phyloP scores from a whole-genome alignment of 345 rosid species.

The Rhizophora apiculata region DNA sequence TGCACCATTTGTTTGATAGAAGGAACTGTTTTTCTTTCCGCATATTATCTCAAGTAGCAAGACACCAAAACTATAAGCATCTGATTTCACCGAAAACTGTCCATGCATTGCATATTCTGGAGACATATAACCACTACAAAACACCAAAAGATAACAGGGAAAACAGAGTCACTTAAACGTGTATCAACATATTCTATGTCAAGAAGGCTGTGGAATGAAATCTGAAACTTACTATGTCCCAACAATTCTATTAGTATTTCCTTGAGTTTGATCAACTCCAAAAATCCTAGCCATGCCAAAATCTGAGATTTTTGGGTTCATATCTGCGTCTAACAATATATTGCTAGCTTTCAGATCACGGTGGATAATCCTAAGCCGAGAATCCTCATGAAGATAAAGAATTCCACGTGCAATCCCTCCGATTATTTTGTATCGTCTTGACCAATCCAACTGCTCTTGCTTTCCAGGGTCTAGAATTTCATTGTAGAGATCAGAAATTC shows the following conservation, averaged over 20 bases:
- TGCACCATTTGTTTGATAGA: slow-evolving; percentile 19
- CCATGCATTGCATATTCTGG: slow-evolving; percentile 27
- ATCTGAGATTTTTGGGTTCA: slow-evolving; percentile 31
- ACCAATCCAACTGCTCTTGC: slow-evolving; percentile 11
- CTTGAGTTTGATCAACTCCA: slow-evolving; percentile 25
- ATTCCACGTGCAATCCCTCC: slow-evolving; percentile 26
- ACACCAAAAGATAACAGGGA: neutral
- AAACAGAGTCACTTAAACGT: no score
- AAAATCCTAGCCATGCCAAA: slow-evolving; percentile 29
- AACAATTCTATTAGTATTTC: slow-evolving; percentile 16
- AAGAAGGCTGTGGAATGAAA: no score
- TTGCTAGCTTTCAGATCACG: slow-evolving; percentile 28
- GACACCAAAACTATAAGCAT: neutral
- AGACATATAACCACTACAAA: slow-evolving; percentile 29
- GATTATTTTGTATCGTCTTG: slow-evolving; percentile 18
- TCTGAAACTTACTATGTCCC: slow-evolving; percentile 23
- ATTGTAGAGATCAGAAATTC: neutral
- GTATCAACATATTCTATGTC: no score
- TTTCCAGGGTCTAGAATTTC: slow-evolving; percentile 12
- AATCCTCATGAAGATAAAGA: slow-evolving; percentile 27
- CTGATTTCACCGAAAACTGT: slow-evolving; percentile 23
- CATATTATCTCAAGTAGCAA: slow-evolving; percentile 37
- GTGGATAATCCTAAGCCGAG: slow-evolving; percentile 19
- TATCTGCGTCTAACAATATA: slow-evolving; percentile 18
- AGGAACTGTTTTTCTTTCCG: slow-evolving; percentile 31